A percentile compares a stretch with the other conserved stretches of the same genome.
phyloP scores from a whole-genome alignment of 83 land plant species.

The Picea abies region DNA sequence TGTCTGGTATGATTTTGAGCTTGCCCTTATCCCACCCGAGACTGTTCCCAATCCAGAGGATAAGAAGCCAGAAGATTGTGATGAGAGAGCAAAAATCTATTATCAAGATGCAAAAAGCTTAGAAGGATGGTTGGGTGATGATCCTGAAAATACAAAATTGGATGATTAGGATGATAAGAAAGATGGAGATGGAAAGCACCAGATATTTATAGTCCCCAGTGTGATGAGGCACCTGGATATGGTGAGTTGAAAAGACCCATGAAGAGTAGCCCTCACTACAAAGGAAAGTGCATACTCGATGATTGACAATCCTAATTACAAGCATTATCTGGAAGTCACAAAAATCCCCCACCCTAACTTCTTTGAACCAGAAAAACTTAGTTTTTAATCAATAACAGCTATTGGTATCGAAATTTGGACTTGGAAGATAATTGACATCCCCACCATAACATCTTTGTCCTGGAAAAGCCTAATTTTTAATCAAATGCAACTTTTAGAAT shows the following conservation, averaged over 20 bases:
- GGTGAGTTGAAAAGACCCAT: slow-evolving; percentile 76
- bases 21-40: slow-evolving; percentile 69
- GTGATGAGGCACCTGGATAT: slow-evolving; percentile 68
- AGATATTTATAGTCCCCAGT: slow-evolving; percentile 73
- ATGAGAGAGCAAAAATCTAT: slow-evolving; percentile 83
- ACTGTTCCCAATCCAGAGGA: slow-evolving; percentile 86
- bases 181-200: slow-evolving; percentile 97
- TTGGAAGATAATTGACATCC: too few relatives aligned
- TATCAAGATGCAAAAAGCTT: slow-evolving; percentile 63
- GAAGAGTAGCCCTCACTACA: slow-evolving; percentile 84
- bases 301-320: slow-evolving; percentile 82
- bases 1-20: slow-evolving; percentile 72
- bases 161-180: slow-evolving; percentile 95
- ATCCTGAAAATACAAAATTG: slow-evolving; percentile 77
- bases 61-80: slow-evolving; percentile 91
- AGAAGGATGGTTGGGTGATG: slow-evolving; percentile 83
- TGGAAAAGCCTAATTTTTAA: too few relatives aligned
- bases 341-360: slow-evolving; percentile 72
- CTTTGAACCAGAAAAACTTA: slow-evolving; percentile 69
- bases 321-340: slow-evolving; percentile 80
- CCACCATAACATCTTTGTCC: too few relatives aligned
- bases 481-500: too few relatives aligned
- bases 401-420: slow-evolving; percentile 91
- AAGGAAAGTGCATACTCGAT: slow-evolving; percentile 79
- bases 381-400: slow-evolving; percentile 80